Conservation (phyloP, 352 stramenopile species). For the Phytophthora tubulina region DNA sequence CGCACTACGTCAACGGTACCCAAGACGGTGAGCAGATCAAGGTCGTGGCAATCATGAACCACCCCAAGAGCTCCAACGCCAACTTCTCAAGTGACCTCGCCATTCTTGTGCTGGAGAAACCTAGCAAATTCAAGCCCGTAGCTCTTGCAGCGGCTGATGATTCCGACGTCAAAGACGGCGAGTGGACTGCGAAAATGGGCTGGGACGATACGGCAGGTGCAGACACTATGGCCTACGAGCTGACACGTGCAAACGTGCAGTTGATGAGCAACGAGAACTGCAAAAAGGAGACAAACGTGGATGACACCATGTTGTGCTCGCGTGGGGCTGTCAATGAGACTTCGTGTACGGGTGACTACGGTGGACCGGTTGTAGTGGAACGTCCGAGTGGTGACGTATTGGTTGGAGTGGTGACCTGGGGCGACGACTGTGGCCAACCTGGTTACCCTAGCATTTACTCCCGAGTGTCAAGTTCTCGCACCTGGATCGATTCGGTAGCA, state of each 20-base stretch:
- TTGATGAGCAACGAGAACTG: slow-evolving; percentile 52
- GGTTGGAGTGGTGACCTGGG: slow-evolving; percentile 58
- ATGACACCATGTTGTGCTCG: slow-evolving; percentile 56
- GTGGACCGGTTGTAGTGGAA: slow-evolving; percentile 52
- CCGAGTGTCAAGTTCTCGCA: slow-evolving; percentile 43
- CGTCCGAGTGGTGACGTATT: slow-evolving; percentile 37
- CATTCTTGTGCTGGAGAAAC: background rate
- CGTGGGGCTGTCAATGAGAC: slow-evolving; percentile 27
- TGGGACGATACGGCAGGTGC: slow-evolving; percentile 40
- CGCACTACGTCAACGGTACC: slow-evolving; percentile 28
- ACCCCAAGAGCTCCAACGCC: background rate
- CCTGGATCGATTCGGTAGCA: slow-evolving; percentile 44
- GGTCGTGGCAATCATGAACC: slow-evolving; percentile 19
- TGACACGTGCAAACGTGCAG: slow-evolving; percentile 47
- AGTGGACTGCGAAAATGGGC: slow-evolving; percentile 35
- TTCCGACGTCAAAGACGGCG: slow-evolving; percentile 36
- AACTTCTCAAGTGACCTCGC: background rate
- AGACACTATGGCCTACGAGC: slow-evolving; percentile 20
- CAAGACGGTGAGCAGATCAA: slow-evolving; percentile 36
- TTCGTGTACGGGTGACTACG: slow-evolving; percentile 66
- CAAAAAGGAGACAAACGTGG: slow-evolving; percentile 30
- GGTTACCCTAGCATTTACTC: slow-evolving; percentile 60
- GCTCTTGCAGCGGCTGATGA: slow-evolving; percentile 16
- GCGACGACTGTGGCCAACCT: slow-evolving; percentile 46
- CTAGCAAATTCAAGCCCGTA: slow-evolving; percentile 6